Conservation (phyloP, 2,329 filamentous ascomycete genomes). For the Tothia fuscella region DNA sequence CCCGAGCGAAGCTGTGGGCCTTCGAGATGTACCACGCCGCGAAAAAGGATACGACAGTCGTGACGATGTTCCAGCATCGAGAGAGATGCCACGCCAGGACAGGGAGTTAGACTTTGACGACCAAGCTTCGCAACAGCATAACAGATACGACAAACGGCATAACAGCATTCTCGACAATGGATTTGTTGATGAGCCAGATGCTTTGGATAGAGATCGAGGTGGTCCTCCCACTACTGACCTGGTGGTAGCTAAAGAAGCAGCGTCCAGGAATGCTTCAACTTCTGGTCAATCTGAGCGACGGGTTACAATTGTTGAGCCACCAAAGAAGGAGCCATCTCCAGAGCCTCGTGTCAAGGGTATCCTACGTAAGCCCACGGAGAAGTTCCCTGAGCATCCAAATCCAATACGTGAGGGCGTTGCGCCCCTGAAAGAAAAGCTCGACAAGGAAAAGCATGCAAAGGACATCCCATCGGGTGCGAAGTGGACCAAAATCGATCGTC, state of each 20-base stretch:
- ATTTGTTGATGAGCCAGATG: background rate
- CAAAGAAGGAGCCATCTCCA: constrained; percentile 43
- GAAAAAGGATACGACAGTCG: background rate
- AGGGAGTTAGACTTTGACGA: background rate
- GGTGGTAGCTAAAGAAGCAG: background rate
- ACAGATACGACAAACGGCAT: background rate
- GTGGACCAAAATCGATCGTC: constrained; percentile 87
- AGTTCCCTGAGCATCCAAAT: constrained; percentile 78
- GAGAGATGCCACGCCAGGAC: background rate
- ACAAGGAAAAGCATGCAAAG: constrained; percentile 42
- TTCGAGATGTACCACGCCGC: background rate
- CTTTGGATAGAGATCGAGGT: background rate
- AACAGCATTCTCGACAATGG: background rate
- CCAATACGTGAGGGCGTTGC: constrained; percentile 82
- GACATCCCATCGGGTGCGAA: constrained; percentile 45
- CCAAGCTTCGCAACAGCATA: background rate
- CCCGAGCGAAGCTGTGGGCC: background rate
- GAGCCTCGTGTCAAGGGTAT: constrained; percentile 51
- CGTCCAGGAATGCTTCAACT: background rate
- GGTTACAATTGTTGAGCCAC: constrained; percentile 57
- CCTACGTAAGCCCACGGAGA: constrained; percentile 65
- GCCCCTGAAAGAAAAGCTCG: constrained; percentile 61
- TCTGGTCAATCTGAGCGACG: constrained; percentile 12
- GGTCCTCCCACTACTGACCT: background rate
- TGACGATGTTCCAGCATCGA: background rate